Evolutionary conservation across 2,329 filamentous ascomycete genomes (phyloP).

Genomic region (Pezicula carpinea): DNA sequence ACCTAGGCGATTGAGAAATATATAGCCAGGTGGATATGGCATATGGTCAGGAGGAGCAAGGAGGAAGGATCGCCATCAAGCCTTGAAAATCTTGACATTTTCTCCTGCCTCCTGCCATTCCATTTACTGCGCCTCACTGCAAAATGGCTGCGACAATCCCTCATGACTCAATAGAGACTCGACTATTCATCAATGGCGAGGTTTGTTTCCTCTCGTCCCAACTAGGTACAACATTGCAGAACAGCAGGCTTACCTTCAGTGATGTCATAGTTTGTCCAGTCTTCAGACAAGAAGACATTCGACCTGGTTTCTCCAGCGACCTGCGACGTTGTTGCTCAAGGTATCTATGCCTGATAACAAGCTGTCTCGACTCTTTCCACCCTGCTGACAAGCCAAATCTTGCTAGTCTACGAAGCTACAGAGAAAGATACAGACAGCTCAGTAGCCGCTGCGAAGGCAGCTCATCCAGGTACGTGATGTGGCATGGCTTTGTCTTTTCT

Average conservation of each 20-base stretch:
- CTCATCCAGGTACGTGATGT: conserved; percentile 26
- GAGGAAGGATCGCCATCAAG: no score
- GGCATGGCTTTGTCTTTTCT: no score
- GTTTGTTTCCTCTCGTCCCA: conserved; percentile 21
- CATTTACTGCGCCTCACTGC: no score
- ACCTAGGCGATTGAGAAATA: no score
- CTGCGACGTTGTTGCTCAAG: conserved; percentile 32
- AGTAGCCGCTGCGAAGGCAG: conserved; percentile 38
- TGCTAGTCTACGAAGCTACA: conserved; percentile 39
- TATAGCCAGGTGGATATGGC: no score
- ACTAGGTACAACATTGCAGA: neutral
- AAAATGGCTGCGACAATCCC: no score
- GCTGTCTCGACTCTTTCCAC: neutral
- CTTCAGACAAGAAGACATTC: conserved; percentile 41
- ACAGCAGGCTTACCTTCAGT: no score
- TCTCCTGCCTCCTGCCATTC: no score
- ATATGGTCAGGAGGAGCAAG: no score
- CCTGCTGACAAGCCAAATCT: neutral
- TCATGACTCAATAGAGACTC: conserved; percentile 20
- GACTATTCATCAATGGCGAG: conserved; percentile 47
- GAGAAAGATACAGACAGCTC: conserved; percentile 37
- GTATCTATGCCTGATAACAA: conserved; percentile 4
- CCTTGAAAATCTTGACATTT: no score
- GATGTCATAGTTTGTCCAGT: conserved; percentile 33
- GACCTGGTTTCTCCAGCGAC: conserved; percentile 39